A percentile compares a stretch with the other conserved stretches of the same genome.
Conservation (phyloP, 2,329 filamentous ascomycete genomes). For the Fusarium oxysporum region DNA sequence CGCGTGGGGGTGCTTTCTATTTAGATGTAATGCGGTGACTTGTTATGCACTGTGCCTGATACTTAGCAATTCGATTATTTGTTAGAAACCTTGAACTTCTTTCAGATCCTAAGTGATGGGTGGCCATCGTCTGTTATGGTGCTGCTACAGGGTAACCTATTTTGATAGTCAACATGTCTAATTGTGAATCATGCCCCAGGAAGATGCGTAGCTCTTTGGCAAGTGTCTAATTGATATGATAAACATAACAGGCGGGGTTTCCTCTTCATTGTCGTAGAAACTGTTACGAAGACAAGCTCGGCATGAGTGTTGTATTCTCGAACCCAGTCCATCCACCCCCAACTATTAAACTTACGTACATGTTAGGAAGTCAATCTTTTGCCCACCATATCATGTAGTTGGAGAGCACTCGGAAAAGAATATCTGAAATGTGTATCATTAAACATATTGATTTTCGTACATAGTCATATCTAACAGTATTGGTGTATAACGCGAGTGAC, state of each 20-base stretch:
- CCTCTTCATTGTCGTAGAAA: neutral
- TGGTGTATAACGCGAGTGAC: neutral
- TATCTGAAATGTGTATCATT: conserved; percentile 11
- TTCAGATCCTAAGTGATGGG: neutral
- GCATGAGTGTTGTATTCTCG: neutral
- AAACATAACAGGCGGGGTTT: too few relatives aligned
- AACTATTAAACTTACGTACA: neutral
- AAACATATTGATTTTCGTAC: conserved; percentile 28
- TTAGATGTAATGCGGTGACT: neutral
- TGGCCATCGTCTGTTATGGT: neutral
- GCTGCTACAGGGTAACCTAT: conserved; percentile 4
- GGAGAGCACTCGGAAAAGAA: neutral
- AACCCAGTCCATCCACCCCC: neutral
- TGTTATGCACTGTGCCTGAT: neutral
- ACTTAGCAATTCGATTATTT: neutral
- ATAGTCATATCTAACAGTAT: conserved; percentile 17
- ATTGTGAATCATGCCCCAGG: neutral
- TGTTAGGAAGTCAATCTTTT: neutral
- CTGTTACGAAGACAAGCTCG: neutral
- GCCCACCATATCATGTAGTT: too few relatives aligned
- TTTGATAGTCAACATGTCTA: neutral
- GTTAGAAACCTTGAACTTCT: too few relatives aligned
- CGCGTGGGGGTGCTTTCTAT: too few relatives aligned
- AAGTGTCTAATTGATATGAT: neutral
- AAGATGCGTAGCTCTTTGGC: neutral